Evolutionary conservation across 78 protist species (phyloP).

Genomic region (Creolimax fragrantissima): DNA sequence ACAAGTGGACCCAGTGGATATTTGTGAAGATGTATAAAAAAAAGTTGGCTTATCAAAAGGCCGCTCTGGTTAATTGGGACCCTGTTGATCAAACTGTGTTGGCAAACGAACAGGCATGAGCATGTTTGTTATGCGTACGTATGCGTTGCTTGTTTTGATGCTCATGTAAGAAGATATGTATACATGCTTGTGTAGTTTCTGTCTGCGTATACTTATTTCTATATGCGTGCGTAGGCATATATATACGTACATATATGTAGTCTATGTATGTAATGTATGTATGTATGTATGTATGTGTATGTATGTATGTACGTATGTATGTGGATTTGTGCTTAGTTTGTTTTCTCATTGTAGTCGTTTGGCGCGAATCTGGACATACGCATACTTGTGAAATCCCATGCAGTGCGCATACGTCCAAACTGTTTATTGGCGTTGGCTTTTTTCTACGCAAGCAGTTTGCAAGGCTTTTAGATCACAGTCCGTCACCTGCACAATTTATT

Average conservation of each 20-base stretch:
- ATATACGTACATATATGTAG: background rate
- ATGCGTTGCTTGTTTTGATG: background rate
- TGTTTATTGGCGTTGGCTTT: too few relatives aligned
- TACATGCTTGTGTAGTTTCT: too few relatives aligned
- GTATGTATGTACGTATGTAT: background rate
- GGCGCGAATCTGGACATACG: too few relatives aligned
- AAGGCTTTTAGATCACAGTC: too few relatives aligned
- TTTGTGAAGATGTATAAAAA: constrained; percentile 52
- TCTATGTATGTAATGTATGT: background rate
- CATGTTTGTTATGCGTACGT: background rate
- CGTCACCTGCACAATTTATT: too few relatives aligned
- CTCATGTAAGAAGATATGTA: background rate
- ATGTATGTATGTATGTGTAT: background rate
- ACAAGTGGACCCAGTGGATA: constrained; percentile 87
- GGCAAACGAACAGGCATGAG: constrained; percentile 86
- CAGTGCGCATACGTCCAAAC: too few relatives aligned
- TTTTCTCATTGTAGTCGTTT: too few relatives aligned
- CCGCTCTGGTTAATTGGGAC: constrained; percentile 74
- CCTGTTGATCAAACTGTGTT: constrained; percentile 81
- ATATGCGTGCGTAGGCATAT: background rate
- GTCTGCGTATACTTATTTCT: background rate
- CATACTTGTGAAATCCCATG: too few relatives aligned
- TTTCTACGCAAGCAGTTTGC: too few relatives aligned
- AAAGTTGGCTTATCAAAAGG: constrained; percentile 67
- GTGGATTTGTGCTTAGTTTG: background rate